phyloP scores from a whole-genome alignment of 148 eudicot species.

The Fallopia convolvulus region DNA sequence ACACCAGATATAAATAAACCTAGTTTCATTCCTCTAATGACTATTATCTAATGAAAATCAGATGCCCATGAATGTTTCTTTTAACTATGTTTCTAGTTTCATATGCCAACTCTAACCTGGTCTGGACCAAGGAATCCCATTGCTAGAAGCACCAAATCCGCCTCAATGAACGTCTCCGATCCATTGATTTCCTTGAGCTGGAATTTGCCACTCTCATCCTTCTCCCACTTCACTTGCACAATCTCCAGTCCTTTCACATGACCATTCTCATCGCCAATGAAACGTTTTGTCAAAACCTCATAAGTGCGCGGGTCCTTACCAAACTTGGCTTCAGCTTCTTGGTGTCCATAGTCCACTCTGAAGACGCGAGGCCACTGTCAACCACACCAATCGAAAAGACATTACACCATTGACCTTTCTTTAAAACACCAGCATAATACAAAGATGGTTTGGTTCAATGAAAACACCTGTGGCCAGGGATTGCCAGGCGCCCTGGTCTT shows the following conservation, averaged over 20 bases:
- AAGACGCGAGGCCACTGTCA: slow-evolving; percentile 94
- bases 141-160: slow-evolving; percentile 82
- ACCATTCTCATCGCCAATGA: slow-evolving; percentile 83
- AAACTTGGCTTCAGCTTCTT: slow-evolving; percentile 87
- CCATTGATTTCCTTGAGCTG: slow-evolving; percentile 90
- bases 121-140: slow-evolving; percentile 99
- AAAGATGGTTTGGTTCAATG: slow-evolving; percentile 12
- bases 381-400: not conserved
- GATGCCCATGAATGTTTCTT: too few species aligned
- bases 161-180: slow-evolving; percentile 59
- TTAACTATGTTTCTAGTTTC: too few species aligned
- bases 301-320: slow-evolving; percentile 94
- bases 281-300: slow-evolving; percentile 85
- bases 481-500: slow-evolving; percentile 82
- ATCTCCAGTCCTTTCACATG: slow-evolving; percentile 72
- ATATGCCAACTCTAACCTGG: slow-evolving; percentile 38
- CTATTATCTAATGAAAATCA: not conserved
- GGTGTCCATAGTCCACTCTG: slow-evolving; percentile 97
- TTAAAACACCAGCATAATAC: slow-evolving; percentile 16
- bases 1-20: not conserved
- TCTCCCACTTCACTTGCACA: slow-evolving; percentile 82
- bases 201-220: slow-evolving; percentile 79
- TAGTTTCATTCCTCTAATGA: not conserved
- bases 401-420: not conserved
- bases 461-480: slow-evolving; percentile 96